phyloP scores from a whole-genome alignment of 2,329 filamentous ascomycete genomes.

The Paraphaeosphaeria minitans region DNA sequence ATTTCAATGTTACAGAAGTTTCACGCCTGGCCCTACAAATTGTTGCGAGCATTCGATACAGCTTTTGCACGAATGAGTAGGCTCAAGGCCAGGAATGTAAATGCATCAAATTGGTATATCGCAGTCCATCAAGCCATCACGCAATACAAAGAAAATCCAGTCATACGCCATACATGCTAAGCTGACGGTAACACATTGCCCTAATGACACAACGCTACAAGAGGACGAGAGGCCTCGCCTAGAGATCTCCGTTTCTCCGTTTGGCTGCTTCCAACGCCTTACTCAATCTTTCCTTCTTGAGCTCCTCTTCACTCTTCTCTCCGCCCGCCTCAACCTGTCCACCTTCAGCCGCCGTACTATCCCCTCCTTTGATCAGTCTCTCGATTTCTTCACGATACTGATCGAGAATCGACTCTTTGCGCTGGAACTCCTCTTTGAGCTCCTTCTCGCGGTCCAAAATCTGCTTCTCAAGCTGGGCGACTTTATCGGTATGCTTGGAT shows the following conservation, averaged over 20 bases:
- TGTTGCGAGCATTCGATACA: background rate
- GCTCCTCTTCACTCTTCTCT: slow-evolving; percentile 43
- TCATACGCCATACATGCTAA: background rate
- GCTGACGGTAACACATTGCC: background rate
- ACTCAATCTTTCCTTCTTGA: slow-evolving; percentile 55
- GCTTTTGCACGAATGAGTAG: background rate
- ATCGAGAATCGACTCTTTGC: slow-evolving; percentile 49
- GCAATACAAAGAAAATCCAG: background rate
- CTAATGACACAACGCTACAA: background rate
- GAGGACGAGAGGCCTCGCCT: background rate
- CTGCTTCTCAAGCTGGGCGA: slow-evolving; percentile 45
- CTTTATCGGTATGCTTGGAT: slow-evolving; percentile 48
- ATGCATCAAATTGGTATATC: background rate
- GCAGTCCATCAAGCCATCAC: background rate
- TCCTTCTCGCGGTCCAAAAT: slow-evolving; percentile 41
- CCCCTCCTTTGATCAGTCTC: slow-evolving; percentile 31
- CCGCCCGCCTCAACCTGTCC: slow-evolving; percentile 25
- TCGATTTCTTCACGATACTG: slow-evolving; percentile 39
- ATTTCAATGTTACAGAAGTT: background rate
- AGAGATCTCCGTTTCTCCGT: slow-evolving; percentile 54
- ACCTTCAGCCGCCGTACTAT: slow-evolving; percentile 30
- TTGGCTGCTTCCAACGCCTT: slow-evolving; percentile 60
- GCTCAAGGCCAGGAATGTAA: background rate
- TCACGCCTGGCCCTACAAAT: background rate
- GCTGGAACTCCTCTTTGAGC: slow-evolving; percentile 40